Evolutionary conservation across 495 filamentous ascomycete genomes (phyloP), one percentile per base, ranked within the genome.

Genomic region (Tuber brumale): DNA sequence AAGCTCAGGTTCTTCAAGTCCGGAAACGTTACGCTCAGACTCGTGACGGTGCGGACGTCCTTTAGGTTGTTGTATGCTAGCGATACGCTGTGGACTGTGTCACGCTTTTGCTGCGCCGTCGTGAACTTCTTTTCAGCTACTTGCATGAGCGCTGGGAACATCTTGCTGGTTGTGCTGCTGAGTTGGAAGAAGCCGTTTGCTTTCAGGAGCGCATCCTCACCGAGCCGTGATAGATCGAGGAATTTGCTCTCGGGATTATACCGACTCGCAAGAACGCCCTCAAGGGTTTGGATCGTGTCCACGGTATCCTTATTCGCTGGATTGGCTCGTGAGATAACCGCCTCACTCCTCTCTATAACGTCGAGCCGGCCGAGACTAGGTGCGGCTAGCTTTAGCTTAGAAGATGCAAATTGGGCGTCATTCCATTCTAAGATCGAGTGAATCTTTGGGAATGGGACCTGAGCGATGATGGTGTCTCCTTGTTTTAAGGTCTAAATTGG

Each of bases 91-190:
- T 89, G 85, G 39, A 98, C 88, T 7, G 90, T 90, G 42, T 93
- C 89, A 41, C 88, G 87, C 82, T 93, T 93, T 44, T 90, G 87
- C 27, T 91, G 84, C 7, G 87, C 71, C 42, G 85, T 89, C 76
- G 88, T 88, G 85, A 95, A 95, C 42, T 89, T 86, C 79, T 88
- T 84, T 45, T 93, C 90, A 82, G 91, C 92, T 46, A 97, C 87
- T 74, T 89, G 90, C 91, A 97, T 94, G 44, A 97, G 86, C 4
- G 91, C 94, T 51, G 92, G 92, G 85, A 97, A 97, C 76, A 97
- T 91, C 82, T 97, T 98, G 70, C 91, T 89, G 42, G 91, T 89
- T n/a, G 89, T 90, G 3, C 90, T 88, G 42, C 86, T 87, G 70
- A 85, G 87, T 75, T 89, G 87, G 84, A 97, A 97, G 48, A 94